Evolutionary conservation across 768 basidiomycete genomes (phyloP).

Genomic region (Lentinula sp.): DNA sequence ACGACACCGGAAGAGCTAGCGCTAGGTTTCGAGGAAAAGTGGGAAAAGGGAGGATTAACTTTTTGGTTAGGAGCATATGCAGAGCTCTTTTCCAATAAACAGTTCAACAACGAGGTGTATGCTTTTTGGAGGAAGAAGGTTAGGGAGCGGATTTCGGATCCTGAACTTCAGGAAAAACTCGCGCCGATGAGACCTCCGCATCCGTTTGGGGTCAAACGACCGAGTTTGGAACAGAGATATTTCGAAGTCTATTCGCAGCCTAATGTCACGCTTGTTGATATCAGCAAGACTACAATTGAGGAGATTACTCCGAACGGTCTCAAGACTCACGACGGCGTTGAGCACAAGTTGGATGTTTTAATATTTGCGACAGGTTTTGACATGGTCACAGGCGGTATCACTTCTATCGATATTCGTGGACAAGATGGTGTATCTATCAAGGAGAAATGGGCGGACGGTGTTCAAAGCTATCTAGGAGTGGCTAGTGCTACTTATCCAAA

Average conservation of each 20-base stretch:
- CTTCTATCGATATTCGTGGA: slow-evolving; percentile 2
- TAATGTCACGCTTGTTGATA: slow-evolving; percentile 5
- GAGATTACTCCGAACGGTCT: slow-evolving; percentile 1
- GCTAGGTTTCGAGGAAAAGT: slow-evolving; percentile 8
- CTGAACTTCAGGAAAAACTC: slow-evolving; percentile 3
- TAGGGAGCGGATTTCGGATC: neutral
- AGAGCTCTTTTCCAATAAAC: neutral
- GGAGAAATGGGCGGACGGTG: slow-evolving; percentile 4
- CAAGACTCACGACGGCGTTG: neutral
- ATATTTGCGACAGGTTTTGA: slow-evolving; percentile 6
- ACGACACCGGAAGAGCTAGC: slow-evolving; percentile 8
- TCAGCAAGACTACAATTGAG: neutral
- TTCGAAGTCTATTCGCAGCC: neutral
- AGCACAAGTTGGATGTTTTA: slow-evolving; percentile 1
- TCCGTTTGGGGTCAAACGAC: slow-evolving; percentile 3
- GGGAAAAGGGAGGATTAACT: slow-evolving; percentile 9
- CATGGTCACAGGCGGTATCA: slow-evolving; percentile 2
- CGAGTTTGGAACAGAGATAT: slow-evolving; percentile 2
- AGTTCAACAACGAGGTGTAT: slow-evolving; percentile 2
- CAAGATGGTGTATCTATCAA: neutral
- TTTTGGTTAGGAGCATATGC: neutral
- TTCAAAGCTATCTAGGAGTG: slow-evolving; percentile 12
- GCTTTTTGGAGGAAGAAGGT: slow-evolving; percentile 7
- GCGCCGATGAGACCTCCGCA: slow-evolving; percentile 2
- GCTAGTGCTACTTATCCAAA: slow-evolving; percentile 11